phyloP scores from a whole-genome alignment of 2,329 filamentous ascomycete species.

The Zalaria obscura region DNA sequence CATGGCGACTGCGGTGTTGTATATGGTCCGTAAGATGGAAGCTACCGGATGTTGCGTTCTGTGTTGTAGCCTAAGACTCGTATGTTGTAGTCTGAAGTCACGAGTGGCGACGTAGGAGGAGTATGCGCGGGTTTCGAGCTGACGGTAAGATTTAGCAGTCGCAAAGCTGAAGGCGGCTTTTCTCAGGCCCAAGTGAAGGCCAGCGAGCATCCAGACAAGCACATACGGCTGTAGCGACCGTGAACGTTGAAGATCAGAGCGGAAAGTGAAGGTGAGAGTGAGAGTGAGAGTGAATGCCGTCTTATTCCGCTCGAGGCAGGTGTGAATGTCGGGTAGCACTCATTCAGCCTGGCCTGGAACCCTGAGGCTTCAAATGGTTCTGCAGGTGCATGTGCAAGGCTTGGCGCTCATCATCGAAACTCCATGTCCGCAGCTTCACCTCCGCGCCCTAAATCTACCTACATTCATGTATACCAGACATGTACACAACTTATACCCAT shows the following conservation, averaged over 20 bases:
- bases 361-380: not conserved
- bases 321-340: no score
- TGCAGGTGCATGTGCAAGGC: not conserved
- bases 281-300: no score
- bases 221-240: not conserved
- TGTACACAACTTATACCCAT: no score
- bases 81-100: no score
- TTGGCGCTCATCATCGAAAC: no score
- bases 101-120: not conserved
- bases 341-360: not conserved
- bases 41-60: not conserved
- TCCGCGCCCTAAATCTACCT: not conserved
- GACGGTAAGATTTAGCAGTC: slow-evolving; percentile 2
- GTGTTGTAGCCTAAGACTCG: no score
- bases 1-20: not conserved
- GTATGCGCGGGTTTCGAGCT: not conserved
- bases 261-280: no score
- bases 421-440: not conserved
- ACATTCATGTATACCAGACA: no score
- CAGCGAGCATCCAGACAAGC: slow-evolving; percentile 8
- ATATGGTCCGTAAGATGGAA: not conserved
- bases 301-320: no score
- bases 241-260: no score
- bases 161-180: slow-evolving; percentile 3
- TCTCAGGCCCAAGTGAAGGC: slow-evolving; percentile 5